Evolutionary conservation across 805 yeast genomes (phyloP).

Genomic region (Debaryomyces prosopidis): DNA sequence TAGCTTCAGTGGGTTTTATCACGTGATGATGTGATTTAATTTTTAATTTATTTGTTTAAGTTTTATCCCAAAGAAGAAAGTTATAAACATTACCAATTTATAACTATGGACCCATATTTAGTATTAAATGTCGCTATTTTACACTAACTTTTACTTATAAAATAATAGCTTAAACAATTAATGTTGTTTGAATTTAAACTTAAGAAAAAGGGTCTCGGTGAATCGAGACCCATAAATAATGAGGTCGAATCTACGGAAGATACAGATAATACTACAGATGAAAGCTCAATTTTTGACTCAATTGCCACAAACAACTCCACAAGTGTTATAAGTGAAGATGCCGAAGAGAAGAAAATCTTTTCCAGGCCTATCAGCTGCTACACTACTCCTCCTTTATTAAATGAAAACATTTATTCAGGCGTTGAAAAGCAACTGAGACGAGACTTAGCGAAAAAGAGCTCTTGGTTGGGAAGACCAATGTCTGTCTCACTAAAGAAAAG

Average conservation of each 20-base stretch:
- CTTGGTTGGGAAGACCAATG: not conserved
- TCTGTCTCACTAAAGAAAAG: not conserved
- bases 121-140: too few species aligned
- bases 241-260: not conserved
- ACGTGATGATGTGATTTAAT: too few species aligned
- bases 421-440: not conserved
- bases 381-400: slow-evolving; percentile 17
- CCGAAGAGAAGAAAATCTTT: not conserved
- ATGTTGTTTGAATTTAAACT: not conserved
- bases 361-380: slow-evolving; percentile 17
- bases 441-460: not conserved
- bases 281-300: slow-evolving; percentile 15
- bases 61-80: not conserved
- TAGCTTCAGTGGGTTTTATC: too few species aligned
- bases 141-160: too few species aligned
- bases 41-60: not conserved
- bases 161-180: not conserved
- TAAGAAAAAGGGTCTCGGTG: not conserved
- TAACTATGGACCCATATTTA: not conserved
- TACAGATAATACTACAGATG: not conserved
- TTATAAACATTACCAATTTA: not conserved
- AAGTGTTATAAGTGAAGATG: not conserved
- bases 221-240: not conserved
- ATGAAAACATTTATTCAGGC: not conserved
- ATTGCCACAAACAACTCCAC: slow-evolving; percentile 7